Base-by-base conservation (phyloP, 2,329 filamentous ascomycete species). In the Calonectria montana region DNA sequence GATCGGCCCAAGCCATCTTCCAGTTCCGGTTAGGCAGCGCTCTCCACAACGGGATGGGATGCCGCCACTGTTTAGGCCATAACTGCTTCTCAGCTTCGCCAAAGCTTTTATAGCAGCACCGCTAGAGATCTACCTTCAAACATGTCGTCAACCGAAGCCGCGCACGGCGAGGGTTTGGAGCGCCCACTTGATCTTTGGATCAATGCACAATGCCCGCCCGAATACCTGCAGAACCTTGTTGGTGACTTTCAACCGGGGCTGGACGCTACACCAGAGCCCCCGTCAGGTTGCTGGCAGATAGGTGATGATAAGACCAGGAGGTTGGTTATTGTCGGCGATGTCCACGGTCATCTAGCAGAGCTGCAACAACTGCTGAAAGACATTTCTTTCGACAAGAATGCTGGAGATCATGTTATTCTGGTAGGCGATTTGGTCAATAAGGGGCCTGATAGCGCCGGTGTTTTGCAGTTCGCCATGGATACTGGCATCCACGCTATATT, bases 341-440 rank as follows among this genome's bases (percentile, higher is more conserved):
- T 98, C 1, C 96, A 98, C 83, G 96, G 96, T 15, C 95, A 95
- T 83, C 90, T 89, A 72, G 80, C 88, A 10, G 90, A 95, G 72
- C 85, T 94, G 81, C 83, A 86, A 79, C 81, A 86, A 16, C 86
- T 98, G 6, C 86, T 98, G 10, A 80, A 87, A 4, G 92, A 94
- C 78, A 84, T 93, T 15, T 82, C 86, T n/a, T 95, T 94, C 81
- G 82, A 91, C 63, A 75, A 21, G 7, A 9, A 27, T 0, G 57
- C 71, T 12, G 74, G 74, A 3, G 95, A 97, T 80, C 92, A 95
- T 77, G 84, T 97, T 12, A 86, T 97, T 3, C 87, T 96, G 45
- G 88, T 91, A 0, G 94, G 94, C 43, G 94, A 97, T 80, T 86
- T 95, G 77, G 88, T 98, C 74, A 91, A 92, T 76, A 97, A 97